Percentiles rank a stretch among this genome's conserved stretches.
phyloP scores from a whole-genome alignment of 192 early-diverging fungal genomes.

The Entophlyctis luteolus region DNA sequence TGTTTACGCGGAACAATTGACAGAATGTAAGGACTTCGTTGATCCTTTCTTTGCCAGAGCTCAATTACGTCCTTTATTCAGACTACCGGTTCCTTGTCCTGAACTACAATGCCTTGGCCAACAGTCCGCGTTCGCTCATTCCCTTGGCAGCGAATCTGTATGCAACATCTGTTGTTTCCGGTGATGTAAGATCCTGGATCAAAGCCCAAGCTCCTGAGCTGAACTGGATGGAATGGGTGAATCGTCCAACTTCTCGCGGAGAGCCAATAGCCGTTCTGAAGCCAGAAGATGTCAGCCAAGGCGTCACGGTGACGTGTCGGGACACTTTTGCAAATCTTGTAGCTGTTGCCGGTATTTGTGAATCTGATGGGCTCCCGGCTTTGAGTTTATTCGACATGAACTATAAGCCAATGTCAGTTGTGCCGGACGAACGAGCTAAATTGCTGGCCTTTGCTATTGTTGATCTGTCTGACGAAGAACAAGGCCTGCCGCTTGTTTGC shows the following conservation, averaged over 20 bases:
- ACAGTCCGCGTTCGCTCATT: constrained; percentile 19
- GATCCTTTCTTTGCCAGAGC: not conserved
- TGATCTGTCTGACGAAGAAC: constrained; percentile 5
- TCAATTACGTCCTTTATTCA: not conserved
- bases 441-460: not conserved
- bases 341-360: constrained; percentile 17
- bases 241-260: constrained; percentile 25
- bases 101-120: constrained; percentile 10
- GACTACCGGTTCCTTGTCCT: constrained; percentile 30
- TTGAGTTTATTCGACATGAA: constrained; percentile 1
- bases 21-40: constrained; percentile 9
- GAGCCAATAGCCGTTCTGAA: constrained; percentile 21
- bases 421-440: constrained; percentile 7
- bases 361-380: not conserved
- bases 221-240: constrained; percentile 31
- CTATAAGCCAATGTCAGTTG: not conserved
- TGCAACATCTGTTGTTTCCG: constrained; percentile 20
- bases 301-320: constrained; percentile 16
- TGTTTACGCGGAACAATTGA: constrained; percentile 9
- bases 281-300: constrained; percentile 6
- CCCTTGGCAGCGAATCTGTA: constrained; percentile 29
- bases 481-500: constrained; percentile 20
- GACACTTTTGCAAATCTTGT: constrained; percentile 26
- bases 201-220: constrained; percentile 17
- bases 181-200: constrained; percentile 25